Evolutionary conservation across 768 basidiomycete species (phyloP).

Genomic region (Gloeostereum incarnatum): DNA sequence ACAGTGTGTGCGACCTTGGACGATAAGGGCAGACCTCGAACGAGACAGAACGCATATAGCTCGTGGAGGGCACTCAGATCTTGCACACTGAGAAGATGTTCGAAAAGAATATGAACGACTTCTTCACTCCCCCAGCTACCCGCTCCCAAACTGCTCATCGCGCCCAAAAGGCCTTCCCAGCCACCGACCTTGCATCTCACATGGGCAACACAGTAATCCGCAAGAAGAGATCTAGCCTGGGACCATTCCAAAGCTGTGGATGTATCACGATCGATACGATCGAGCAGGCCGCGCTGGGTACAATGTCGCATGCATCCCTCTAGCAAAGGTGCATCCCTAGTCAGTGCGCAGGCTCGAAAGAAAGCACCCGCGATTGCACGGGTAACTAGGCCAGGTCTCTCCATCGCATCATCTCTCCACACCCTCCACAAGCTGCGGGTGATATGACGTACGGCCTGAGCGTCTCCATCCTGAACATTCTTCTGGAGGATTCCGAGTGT

Average conservation of each 20-base stretch:
- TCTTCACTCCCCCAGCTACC: constrained; percentile 13
- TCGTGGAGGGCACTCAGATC: constrained; percentile 21
- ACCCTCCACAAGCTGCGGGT: constrained; percentile 26
- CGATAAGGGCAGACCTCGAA: constrained; percentile 14
- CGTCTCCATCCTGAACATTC: constrained; percentile 9
- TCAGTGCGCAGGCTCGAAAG: constrained; percentile 31
- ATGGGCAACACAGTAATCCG: constrained; percentile 24
- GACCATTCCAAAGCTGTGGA: constrained; percentile 10
- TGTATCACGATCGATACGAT: constrained; percentile 6
- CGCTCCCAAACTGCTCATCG: constrained; percentile 4
- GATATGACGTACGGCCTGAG: constrained; percentile 15
- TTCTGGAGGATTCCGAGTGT: constrained; percentile 28
- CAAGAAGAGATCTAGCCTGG: constrained; percentile 22
- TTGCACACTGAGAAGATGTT: constrained; percentile 14
- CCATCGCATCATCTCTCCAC: constrained; percentile 21
- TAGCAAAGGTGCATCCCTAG: constrained; percentile 25
- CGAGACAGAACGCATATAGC: constrained; percentile 22
- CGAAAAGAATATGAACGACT: constrained; percentile 16
- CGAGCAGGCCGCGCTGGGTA: constrained; percentile 18
- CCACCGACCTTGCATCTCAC: too few relatives aligned
- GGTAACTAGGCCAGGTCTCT: constrained; percentile 17
- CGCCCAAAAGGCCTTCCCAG: too few relatives aligned
- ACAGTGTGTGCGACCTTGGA: constrained; percentile 17
- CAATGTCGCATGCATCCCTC: constrained; percentile 25
- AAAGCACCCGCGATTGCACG: constrained; percentile 32